These are phyloP conservation scores for Blastomyces parvus DNA, from an alignment of 2,329 filamentous ascomycete genomes.

Conservation along the genomic window DNA sequence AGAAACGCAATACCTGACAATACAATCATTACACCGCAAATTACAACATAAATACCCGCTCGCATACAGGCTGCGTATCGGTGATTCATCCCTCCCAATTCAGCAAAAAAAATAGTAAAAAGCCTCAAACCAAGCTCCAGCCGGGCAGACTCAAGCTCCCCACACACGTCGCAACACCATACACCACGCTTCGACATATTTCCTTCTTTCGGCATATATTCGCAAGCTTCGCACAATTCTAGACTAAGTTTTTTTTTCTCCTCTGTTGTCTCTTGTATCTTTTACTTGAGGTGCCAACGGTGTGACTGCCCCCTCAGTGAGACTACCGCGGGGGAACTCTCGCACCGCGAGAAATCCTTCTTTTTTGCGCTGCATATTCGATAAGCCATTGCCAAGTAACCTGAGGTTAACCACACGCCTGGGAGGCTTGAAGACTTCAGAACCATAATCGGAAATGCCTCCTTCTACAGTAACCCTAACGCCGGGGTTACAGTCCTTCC, in stretches of 20 bases:
- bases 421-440: neutral
- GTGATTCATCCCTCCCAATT: neutral
- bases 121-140: constrained; percentile 4
- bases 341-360: too few species aligned
- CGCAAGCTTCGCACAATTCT: neutral
- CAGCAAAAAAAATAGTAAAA: constrained; percentile 3
- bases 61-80: neutral
- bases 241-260: too few species aligned
- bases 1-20: neutral
- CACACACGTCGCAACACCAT: neutral
- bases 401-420: neutral
- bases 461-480: constrained; percentile 44
- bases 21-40: neutral
- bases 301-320: neutral
- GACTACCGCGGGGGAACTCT: neutral
- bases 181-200: neutral
- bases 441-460: neutral
- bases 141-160: neutral
- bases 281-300: too few species aligned
- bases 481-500: constrained; percentile 66
- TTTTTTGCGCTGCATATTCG: neutral
- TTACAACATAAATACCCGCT: neutral
- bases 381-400: neutral
- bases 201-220: neutral
- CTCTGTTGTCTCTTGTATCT: neutral